These are phyloP conservation scores for Medakamo hakoo DNA, from an alignment of 139 green algal genomes.

Conservation along the genomic window DNA sequence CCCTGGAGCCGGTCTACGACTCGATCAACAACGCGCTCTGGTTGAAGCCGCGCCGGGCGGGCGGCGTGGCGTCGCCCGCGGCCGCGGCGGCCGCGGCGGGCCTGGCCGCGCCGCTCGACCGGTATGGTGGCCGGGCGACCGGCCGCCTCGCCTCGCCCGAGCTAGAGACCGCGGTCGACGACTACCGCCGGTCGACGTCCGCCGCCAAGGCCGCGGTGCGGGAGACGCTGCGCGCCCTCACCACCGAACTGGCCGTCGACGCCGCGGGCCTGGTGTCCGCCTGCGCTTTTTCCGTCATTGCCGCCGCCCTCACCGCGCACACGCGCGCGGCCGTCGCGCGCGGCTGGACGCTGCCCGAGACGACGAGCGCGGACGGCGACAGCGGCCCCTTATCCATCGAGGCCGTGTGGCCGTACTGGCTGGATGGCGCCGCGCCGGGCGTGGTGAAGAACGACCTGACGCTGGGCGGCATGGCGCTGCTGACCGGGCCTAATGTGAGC, in stretches of 20 bases:
- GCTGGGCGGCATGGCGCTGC: conserved; percentile 43
- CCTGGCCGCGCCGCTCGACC: background rate
- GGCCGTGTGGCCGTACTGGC: conserved; percentile 70
- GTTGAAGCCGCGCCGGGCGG: conserved; percentile 13
- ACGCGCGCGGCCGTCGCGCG: conserved; percentile 16
- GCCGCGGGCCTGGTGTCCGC: conserved; percentile 19
- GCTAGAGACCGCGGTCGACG: conserved; percentile 27
- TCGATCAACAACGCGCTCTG: conserved; percentile 30
- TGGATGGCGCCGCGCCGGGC: conserved; percentile 31
- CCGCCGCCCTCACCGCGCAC: conserved; percentile 21
- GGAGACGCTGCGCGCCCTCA: conserved; percentile 17
- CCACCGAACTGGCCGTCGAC: conserved; percentile 17
- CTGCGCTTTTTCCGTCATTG: conserved; percentile 22
- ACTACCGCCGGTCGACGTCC: conserved; percentile 23
- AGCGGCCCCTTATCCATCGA: conserved; percentile 13
- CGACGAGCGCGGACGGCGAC: conserved; percentile 3
- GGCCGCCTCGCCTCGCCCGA: conserved; percentile 11
- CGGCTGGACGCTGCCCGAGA: conserved; percentile 23
- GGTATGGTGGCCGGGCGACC: conserved; percentile 9
- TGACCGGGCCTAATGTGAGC: conserved; percentile 88
- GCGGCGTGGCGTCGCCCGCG: conserved; percentile 4
- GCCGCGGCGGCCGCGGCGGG: background rate
- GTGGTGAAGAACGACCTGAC: conserved; percentile 33
- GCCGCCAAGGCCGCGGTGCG: conserved; percentile 15
- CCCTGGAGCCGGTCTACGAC: background rate